Evolutionary conservation across 2,329 filamentous ascomycete species (phyloP).

Genomic region (Hymenotorrendiella dingleyae): DNA sequence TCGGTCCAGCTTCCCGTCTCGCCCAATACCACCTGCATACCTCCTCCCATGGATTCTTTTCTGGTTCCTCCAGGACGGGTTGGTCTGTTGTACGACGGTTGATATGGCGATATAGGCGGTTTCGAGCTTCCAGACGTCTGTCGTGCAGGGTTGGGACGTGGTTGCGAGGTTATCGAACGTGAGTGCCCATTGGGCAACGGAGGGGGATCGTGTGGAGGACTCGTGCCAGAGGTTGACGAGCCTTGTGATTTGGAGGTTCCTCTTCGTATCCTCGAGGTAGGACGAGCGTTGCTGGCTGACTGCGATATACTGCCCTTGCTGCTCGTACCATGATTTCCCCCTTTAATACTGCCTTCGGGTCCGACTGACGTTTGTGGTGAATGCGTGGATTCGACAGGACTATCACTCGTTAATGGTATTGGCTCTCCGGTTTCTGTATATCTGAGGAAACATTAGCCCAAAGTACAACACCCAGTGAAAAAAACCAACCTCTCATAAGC

Average conservation of each 20-base stretch:
- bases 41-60: constrained; percentile 45
- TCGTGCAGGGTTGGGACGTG: background rate
- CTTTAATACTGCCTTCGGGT: background rate
- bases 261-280: constrained; percentile 16
- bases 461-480: constrained; percentile 36
- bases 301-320: constrained; percentile 10
- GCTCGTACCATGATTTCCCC: background rate
- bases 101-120: constrained; percentile 25
- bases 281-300: constrained; percentile 13
- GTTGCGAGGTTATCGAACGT: background rate
- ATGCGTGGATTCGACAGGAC: constrained; percentile 10
- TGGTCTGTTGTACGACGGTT: constrained; percentile 23
- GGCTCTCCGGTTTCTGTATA: constrained; percentile 30
- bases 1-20: constrained; percentile 88
- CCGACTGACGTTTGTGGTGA: background rate
- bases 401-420: background rate
- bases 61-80: constrained; percentile 21
- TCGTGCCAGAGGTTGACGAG: constrained; percentile 23
- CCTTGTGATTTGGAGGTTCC: constrained; percentile 23
- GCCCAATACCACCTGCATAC: constrained; percentile 86
- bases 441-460: constrained; percentile 18
- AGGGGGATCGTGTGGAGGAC: constrained; percentile 22
- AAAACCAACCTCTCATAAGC: constrained; percentile 57
- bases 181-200: constrained; percentile 18
- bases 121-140: constrained; percentile 5